Evolutionary conservation across 108 stramenopile species (phyloP), one percentile per base, ranked within the genome.

Genomic region (Cyclotella baltica): DNA sequence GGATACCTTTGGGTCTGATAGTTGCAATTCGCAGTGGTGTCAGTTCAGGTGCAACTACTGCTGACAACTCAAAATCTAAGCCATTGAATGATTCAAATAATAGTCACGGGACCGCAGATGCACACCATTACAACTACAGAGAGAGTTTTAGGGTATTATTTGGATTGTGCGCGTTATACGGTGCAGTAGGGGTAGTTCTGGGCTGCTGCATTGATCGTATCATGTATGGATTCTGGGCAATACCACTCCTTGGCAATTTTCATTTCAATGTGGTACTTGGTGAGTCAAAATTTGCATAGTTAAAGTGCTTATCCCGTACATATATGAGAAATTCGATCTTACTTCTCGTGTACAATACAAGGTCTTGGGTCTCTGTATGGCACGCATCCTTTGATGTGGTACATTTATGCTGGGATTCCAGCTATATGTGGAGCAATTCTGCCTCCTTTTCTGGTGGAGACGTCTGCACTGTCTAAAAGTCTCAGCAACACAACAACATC

Each of bases 231-330:
- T 92, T 96, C 76, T 90, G 90, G 90, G 87, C 92, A 2, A 75
- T 93, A 6, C 95, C 95, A 19, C 84, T 93, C 47, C 70, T 96
- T 51, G 93, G 91, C 22, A 96, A 88, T 62, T 78, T 93, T 72
- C 89, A 93, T 73, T 96, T 96, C 88, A 96, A 96, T 78, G 93
- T 89, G 13, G 20, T 93, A 30, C 83, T 81, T 68, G 88, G 86
- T 87, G 70, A 43, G 85, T 70, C n/a, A n/a, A n/a, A n/a, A n/a
- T n/a, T n/a, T n/a, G n/a, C n/a, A n/a, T n/a, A n/a, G n/a, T n/a
- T n/a, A n/a, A n/a, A n/a, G n/a, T n/a, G n/a, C n/a, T 48, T n/a
- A n/a, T 48, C 2, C 6, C 47, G 6, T 2, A n/a, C 47, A n/a
- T 6, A 48, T 4, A 16, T 48, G 47, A 48, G 19, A 48, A 48